A percentile compares a stretch with the other conserved stretches of the same genome.
Conservation (phyloP, 176 grass and related monocot species). For the Chloris gayana region DNA sequence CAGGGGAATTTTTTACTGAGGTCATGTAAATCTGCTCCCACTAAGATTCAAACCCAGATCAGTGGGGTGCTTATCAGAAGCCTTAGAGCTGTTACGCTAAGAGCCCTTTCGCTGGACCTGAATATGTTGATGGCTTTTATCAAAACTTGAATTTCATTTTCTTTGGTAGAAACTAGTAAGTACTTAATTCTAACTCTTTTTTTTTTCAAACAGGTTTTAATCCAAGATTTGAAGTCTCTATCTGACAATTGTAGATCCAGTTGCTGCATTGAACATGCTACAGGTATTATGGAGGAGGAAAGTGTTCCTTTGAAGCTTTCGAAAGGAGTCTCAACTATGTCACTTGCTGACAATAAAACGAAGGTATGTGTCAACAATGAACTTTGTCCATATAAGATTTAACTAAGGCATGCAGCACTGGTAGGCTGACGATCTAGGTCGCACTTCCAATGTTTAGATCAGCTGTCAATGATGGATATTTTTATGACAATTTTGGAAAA, state of each 20-base stretch:
- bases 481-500: neutral
- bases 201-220: slow-evolving; percentile 64
- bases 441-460: slow-evolving; percentile 18
- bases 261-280: slow-evolving; percentile 94
- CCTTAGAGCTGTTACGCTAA: no score
- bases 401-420: slow-evolving; percentile 18
- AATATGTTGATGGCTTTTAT: no score
- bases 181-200: slow-evolving; percentile 22
- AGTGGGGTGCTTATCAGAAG: no score
- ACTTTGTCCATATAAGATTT: neutral
- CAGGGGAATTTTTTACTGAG: no score
- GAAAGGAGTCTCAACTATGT: slow-evolving; percentile 83
- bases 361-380: slow-evolving; percentile 47
- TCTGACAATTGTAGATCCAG: slow-evolving; percentile 84
- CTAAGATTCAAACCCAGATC: no score
- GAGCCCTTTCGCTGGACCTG: no score
- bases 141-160: slow-evolving; percentile 3
- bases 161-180: neutral
- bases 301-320: slow-evolving; percentile 85
- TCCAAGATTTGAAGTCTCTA: slow-evolving; percentile 74
- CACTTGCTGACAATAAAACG: slow-evolving; percentile 59
- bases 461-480: slow-evolving; percentile 4
- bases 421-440: neutral
- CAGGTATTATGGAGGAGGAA: slow-evolving; percentile 86
- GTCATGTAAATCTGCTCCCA: no score